Base-by-base conservation (phyloP, 768 basidiomycete species). In the Holtermannia corniformis region DNA sequence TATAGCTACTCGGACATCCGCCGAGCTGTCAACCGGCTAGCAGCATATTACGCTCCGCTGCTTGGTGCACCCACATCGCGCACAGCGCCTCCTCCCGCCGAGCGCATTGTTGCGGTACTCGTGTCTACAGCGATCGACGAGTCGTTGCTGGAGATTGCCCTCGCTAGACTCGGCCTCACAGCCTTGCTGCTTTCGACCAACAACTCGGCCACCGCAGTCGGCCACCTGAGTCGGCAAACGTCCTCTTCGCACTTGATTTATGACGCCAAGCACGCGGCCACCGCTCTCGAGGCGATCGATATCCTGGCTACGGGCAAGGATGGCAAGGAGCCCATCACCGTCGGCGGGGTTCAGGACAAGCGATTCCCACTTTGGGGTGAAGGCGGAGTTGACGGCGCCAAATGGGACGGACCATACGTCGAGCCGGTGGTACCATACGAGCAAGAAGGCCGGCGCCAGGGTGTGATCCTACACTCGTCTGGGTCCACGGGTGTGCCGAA, bases 131-230 rank as follows among this genome's bases (percentile, higher is more conserved):
- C 75, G 2, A 68, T 76, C 45, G 75, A 77, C 57, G 73, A 75
- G 48, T 65, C 75, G 2, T 64, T 77, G 3, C 73, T 77, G 19
- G 74, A 76, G 53, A 70, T 76, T 44, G 75, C 76, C 2, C 70
- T 77, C 13, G 68, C 71, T 20, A 76, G 75, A 59, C 62, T 77
- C 47, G 75, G 73, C 21, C 62, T 76, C 12, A 60, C 72, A 7
- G 59, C 75, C 13, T 65, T 77, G 12, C 61, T 77, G 1, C 52
- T 77, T 13, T 76, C 75, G 5, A 71, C 75, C 50, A 78, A 78
- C 56, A 80, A 79, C 61, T 78, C 78, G 0, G 70, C 76, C 0
- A 63, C 73, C 3, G 79, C 78, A 3, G 73, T 77, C 22, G 77
- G 77, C 0, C 75, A 78, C 55, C 69, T 81, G 19, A 65, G 78